phyloP scores from a whole-genome alignment of 116 monocot genomes.

The Cymodocea nodosa region DNA sequence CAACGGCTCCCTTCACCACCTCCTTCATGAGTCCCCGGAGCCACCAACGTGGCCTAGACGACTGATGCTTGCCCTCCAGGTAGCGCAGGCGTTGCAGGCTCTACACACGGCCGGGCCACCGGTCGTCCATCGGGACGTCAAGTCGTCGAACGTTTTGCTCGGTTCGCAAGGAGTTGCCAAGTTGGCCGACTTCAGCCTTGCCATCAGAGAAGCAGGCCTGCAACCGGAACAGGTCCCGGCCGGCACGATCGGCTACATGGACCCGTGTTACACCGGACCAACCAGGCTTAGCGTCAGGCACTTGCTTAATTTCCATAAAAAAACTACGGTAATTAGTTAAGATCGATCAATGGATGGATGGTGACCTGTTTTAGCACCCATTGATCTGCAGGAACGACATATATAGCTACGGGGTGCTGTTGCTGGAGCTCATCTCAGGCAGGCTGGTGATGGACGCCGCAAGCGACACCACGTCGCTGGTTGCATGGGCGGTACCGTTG shows the following conservation, averaged over 20 bases:
- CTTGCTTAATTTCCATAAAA: no score
- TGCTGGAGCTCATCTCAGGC: slow-evolving; percentile 48
- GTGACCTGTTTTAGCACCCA: no score
- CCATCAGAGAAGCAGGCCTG: slow-evolving; percentile 13
- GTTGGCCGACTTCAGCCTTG: slow-evolving; percentile 81
- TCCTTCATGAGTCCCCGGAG: slow-evolving; percentile 29
- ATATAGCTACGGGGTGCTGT: slow-evolving; percentile 56
- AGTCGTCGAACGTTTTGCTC: slow-evolving; percentile 63
- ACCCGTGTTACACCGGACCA: slow-evolving; percentile 46
- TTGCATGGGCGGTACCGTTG: slow-evolving; percentile 40
- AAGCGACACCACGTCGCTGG: slow-evolving; percentile 25
- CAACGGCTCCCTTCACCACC: slow-evolving; percentile 62
- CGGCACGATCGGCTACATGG: slow-evolving; percentile 59
- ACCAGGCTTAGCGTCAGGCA: slow-evolving; percentile 17
- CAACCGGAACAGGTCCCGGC: slow-evolving; percentile 19
- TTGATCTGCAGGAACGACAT: slow-evolving; percentile 29
- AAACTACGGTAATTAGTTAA: no score
- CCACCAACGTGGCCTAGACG: slow-evolving; percentile 28
- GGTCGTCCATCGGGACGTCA: slow-evolving; percentile 75
- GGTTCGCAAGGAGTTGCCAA: slow-evolving; percentile 33
- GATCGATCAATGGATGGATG: no score
- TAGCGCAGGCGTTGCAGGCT: slow-evolving; percentile 32
- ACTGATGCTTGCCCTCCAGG: slow-evolving; percentile 22
- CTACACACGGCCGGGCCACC: slow-evolving; percentile 41
- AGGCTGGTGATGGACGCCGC: slow-evolving; percentile 33